Percentiles rank a stretch among this genome's conserved stretches.
Evolutionary conservation across 2,329 filamentous ascomycete species (phyloP).

Genomic region (Fonsecaea multimorphosa): DNA sequence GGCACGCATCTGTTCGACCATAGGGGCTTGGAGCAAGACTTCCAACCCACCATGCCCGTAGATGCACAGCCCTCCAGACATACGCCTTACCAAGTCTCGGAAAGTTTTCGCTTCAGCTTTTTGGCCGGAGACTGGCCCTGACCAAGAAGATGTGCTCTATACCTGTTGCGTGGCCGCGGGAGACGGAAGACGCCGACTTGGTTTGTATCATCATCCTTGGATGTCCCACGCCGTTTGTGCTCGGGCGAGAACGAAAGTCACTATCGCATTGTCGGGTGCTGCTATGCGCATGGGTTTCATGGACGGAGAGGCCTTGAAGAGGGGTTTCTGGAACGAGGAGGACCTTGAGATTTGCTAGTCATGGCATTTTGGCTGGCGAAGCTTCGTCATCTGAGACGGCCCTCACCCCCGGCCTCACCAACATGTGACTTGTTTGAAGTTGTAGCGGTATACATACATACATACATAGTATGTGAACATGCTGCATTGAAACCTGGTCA

Average conservation of each 20-base stretch:
- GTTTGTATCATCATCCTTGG: conserved; percentile 25
- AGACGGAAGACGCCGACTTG: conserved; percentile 11
- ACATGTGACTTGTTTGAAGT: no score
- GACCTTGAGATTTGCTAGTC: no score
- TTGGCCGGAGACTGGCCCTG: conserved; percentile 21
- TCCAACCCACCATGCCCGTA: no score
- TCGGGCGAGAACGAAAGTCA: conserved; percentile 16
- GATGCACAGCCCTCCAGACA: no score
- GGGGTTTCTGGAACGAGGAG: no score
- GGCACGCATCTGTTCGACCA: not conserved
- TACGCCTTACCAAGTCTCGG: not conserved
- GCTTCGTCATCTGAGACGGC: no score
- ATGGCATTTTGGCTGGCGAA: no score
- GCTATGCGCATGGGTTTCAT: conserved; percentile 29
- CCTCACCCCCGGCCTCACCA: no score
- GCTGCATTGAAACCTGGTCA: no score
- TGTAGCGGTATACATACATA: no score
- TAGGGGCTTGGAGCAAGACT: not conserved
- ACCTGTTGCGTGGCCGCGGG: conserved; percentile 15
- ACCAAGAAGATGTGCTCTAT: not conserved
- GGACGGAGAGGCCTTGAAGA: conserved; percentile 24
- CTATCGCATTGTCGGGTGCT: conserved; percentile 31
- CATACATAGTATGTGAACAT: no score
- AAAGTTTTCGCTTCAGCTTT: conserved; percentile 18
- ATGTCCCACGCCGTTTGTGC: conserved; percentile 27